These are phyloP conservation scores for Choanephora cucurbitarum DNA, from an alignment of 371 early-diverging fungal species.

Conservation along the genomic window DNA sequence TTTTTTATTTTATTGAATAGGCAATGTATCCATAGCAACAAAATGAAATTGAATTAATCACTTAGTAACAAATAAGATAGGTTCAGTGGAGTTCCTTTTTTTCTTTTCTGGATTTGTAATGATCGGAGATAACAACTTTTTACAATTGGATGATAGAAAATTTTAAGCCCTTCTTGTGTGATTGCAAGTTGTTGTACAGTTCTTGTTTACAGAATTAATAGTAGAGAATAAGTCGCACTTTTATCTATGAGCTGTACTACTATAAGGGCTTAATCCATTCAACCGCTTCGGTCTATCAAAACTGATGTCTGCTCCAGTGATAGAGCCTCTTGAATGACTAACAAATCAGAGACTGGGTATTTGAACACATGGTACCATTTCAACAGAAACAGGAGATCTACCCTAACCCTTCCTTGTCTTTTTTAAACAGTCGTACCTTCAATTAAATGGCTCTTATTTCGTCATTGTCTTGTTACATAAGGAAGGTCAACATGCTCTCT, in stretches of 20 bases:
- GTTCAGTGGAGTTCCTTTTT: too few relatives aligned
- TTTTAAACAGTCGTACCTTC: too few relatives aligned
- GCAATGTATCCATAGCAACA: too few relatives aligned
- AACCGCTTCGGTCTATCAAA: background rate
- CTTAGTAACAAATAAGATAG: too few relatives aligned
- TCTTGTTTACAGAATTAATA: background rate
- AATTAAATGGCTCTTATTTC: too few relatives aligned
- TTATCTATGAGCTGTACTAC: background rate
- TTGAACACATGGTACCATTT: background rate
- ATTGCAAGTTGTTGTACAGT: too few relatives aligned
- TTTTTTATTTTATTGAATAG: too few relatives aligned
- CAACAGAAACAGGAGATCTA: background rate
- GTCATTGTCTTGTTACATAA: too few relatives aligned
- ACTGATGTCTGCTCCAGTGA: background rate
- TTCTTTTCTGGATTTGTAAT: constrained; percentile 1
- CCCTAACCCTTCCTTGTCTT: background rate
- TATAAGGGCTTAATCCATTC: background rate
- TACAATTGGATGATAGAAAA: too few relatives aligned
- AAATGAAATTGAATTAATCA: too few relatives aligned
- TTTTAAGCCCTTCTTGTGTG: too few relatives aligned
- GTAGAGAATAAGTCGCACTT: background rate
- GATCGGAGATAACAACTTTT: background rate
- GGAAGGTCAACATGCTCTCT: too few relatives aligned
- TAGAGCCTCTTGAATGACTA: background rate
- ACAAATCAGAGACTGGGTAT: background rate